phyloP scores from a whole-genome alignment of 345 rosid species.

The Moricandia arvensis region DNA sequence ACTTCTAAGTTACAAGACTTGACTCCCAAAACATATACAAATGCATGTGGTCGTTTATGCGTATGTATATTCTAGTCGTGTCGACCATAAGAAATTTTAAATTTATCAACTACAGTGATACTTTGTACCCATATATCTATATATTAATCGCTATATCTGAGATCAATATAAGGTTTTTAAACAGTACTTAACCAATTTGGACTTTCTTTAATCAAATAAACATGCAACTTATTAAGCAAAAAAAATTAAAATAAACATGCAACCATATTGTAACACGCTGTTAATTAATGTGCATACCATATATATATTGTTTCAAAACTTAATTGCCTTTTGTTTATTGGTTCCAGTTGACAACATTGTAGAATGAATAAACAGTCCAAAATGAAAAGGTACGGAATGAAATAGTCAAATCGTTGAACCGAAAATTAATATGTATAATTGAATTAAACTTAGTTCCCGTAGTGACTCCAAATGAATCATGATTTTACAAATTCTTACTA shows the following conservation, averaged over 20 bases:
- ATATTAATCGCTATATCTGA: neutral
- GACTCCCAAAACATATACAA: slow-evolving; percentile 24
- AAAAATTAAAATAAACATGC: neutral
- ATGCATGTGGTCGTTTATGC: slow-evolving; percentile 2
- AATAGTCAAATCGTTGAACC: neutral
- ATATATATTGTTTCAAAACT: neutral
- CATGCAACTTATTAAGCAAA: no score
- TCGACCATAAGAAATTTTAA: neutral
- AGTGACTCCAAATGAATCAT: neutral
- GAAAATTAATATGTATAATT: neutral
- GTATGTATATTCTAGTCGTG: slow-evolving; percentile 5
- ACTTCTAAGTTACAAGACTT: slow-evolving; percentile 6
- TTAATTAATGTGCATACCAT: neutral
- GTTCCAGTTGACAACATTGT: neutral
- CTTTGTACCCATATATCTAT: neutral
- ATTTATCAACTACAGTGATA: neutral
- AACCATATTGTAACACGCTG: neutral
- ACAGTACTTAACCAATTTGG: no score
- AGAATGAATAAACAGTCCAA: neutral
- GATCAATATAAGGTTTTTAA: neutral
- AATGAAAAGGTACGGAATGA: neutral
- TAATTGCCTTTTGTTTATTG: neutral
- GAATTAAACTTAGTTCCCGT: neutral
- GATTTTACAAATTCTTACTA: neutral
- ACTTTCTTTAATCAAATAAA: no score